A percentile compares a stretch with the other conserved stretches of the same genome.
Evolutionary conservation across 2,329 filamentous ascomycete genomes (phyloP).

Genomic region (Aspergillus quadricinctus): DNA sequence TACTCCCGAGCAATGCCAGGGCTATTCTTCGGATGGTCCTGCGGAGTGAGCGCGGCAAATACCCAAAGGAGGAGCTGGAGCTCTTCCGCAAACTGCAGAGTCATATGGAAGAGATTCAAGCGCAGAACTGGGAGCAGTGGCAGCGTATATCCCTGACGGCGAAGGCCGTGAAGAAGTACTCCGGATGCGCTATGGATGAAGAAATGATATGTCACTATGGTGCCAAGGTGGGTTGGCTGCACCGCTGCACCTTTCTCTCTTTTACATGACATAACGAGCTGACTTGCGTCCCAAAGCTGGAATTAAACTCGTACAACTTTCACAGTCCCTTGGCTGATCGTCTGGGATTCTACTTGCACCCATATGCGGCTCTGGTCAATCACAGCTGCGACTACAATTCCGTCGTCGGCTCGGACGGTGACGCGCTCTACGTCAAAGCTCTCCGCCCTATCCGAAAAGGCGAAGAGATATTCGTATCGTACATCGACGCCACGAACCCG

Average conservation of each 20-base stretch:
- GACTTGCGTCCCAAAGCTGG: slow-evolving; percentile 37
- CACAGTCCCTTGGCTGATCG: slow-evolving; percentile 53
- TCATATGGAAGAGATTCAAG: slow-evolving; percentile 47
- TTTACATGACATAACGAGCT: not conserved
- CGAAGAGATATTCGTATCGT: slow-evolving; percentile 59
- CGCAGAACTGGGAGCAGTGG: slow-evolving; percentile 38
- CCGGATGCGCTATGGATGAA: slow-evolving; percentile 42
- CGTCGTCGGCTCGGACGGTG: slow-evolving; percentile 54
- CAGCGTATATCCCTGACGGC: slow-evolving; percentile 51
- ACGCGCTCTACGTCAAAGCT: slow-evolving; percentile 48
- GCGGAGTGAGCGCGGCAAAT: slow-evolving; percentile 36
- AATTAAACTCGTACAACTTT: slow-evolving; percentile 57
- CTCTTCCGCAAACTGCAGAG: slow-evolving; percentile 43
- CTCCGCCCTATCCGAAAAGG: slow-evolving; percentile 49
- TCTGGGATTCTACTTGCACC: slow-evolving; percentile 57
- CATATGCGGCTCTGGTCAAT: slow-evolving; percentile 52
- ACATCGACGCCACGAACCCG: slow-evolving; percentile 55
- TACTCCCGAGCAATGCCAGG: slow-evolving; percentile 54
- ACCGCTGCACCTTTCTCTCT: not conserved
- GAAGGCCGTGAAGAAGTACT: slow-evolving; percentile 52
- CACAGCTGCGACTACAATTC: slow-evolving; percentile 61
- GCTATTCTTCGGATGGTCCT: slow-evolving; percentile 53
- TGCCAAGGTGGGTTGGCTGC: slow-evolving; percentile 37
- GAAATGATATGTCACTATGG: slow-evolving; percentile 43
- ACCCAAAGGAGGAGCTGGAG: slow-evolving; percentile 36